A percentile compares a stretch with the other conserved stretches of the same genome.
Evolutionary conservation across 2,329 filamentous ascomycete species (phyloP).

Genomic region (Colletotrichum costaricense): DNA sequence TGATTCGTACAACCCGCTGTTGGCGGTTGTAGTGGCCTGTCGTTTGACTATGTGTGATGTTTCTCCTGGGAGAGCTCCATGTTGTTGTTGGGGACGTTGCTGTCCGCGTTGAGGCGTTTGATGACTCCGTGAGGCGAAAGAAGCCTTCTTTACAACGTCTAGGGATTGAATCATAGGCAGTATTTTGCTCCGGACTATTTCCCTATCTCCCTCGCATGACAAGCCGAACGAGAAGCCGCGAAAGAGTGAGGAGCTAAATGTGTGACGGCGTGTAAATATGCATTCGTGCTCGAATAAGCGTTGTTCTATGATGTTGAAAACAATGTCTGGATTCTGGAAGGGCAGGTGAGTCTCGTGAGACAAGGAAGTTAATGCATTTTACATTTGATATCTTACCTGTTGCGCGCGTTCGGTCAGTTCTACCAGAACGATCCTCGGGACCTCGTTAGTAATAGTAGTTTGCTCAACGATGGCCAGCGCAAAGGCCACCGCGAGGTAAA

Average conservation of each 20-base stretch:
- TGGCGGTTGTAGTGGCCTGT: no score
- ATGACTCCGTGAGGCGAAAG: background rate
- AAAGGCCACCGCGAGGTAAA: background rate
- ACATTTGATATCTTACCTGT: no score
- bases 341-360: background rate
- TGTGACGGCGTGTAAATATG: background rate
- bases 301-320: background rate
- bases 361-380: background rate
- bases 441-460: background rate
- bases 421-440: background rate
- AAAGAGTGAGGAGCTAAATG: background rate
- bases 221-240: background rate
- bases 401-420: background rate
- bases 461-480: background rate
- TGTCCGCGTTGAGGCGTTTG: background rate
- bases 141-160: background rate
- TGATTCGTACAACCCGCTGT: no score
- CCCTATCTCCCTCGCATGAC: background rate
- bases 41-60: no score
- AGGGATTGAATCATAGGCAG: background rate
- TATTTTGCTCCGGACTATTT: background rate
- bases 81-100: no score
- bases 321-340: background rate
- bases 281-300: background rate
- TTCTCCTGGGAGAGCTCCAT: no score